A percentile compares a stretch with the other conserved stretches of the same genome.
Evolutionary conservation across 495 filamentous ascomycete genomes (phyloP).

Genomic region (Letharia lupina): DNA sequence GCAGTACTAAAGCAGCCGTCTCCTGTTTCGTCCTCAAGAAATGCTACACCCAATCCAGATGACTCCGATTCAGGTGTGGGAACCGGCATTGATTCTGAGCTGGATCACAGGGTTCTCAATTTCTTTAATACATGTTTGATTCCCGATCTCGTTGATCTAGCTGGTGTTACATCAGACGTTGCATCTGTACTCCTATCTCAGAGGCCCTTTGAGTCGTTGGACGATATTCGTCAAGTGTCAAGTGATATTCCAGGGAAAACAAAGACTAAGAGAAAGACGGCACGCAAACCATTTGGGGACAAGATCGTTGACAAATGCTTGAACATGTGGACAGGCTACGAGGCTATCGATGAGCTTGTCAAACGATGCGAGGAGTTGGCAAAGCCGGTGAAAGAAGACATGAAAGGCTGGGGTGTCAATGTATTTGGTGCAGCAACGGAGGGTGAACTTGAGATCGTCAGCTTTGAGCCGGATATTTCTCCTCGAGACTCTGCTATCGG

Average conservation of each 20-base stretch:
- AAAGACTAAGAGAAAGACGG: conserved; percentile 40
- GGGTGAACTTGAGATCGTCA: conserved; percentile 62
- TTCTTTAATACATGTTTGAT: conserved; percentile 76
- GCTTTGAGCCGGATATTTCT: conserved; percentile 38
- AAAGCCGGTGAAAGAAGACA: conserved; percentile 55
- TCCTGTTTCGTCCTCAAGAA: conserved; percentile 24
- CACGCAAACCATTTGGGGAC: conserved; percentile 53
- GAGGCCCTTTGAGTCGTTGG: conserved; percentile 58
- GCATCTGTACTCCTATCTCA: conserved; percentile 57
- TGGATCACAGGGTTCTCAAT: conserved; percentile 55
- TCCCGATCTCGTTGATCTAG: conserved; percentile 68
- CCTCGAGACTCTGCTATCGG: conserved; percentile 64
- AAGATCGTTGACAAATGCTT: conserved; percentile 63
- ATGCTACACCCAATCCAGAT: conserved; percentile 33
- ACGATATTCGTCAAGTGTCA: conserved; percentile 54
- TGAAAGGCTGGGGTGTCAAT: conserved; percentile 73
- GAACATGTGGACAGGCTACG: conserved; percentile 64
- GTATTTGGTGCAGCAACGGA: conserved; percentile 53
- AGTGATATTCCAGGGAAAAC: conserved; percentile 29
- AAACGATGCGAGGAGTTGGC: conserved; percentile 61
- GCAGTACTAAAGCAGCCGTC: conserved; percentile 32
- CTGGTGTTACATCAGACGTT: conserved; percentile 56
- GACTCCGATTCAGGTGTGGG: conserved; percentile 50
- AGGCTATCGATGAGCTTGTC: conserved; percentile 75
- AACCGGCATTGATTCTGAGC: conserved; percentile 34